Evolutionary conservation across 1,284 basidiomycete genomes (phyloP).

Genomic region (Exobasidium cylindrosporum): DNA sequence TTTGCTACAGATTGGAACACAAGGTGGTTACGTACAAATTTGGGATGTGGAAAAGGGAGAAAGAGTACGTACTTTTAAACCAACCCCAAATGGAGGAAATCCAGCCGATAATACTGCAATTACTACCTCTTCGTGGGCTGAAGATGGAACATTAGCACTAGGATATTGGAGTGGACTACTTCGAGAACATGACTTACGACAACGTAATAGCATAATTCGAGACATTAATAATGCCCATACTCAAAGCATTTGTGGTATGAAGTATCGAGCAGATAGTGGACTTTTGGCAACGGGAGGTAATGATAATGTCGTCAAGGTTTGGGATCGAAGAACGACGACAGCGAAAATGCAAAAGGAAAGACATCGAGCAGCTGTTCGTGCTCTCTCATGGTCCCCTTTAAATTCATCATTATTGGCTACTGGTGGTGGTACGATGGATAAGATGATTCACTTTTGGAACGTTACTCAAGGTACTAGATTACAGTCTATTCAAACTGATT

Average conservation of each 20-base stretch:
- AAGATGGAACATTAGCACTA: constrained; percentile 45
- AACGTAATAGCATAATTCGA: constrained; percentile 40
- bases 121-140: constrained; percentile 47
- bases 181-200: constrained; percentile 50
- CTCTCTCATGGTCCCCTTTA: constrained; percentile 97
- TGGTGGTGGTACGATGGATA: constrained; percentile 91
- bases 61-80: constrained; percentile 69
- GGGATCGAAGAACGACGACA: constrained; percentile 82
- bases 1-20: constrained; percentile 81
- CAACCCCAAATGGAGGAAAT: constrained; percentile 31
- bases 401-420: constrained; percentile 85
- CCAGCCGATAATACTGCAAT: constrained; percentile 43
- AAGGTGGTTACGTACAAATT: constrained; percentile 85
- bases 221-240: constrained; percentile 47
- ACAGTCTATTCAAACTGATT: constrained; percentile 54
- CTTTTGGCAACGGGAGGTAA: constrained; percentile 91
- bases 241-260: constrained; percentile 49
- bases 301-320: constrained; percentile 92
- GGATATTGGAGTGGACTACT: constrained; percentile 51
- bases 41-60: constrained; percentile 83
- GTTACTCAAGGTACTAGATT: constrained; percentile 48
- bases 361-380: constrained; percentile 57
- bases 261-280: constrained; percentile 59
- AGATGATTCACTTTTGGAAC: constrained; percentile 84
- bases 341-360: constrained; percentile 84